phyloP scores from a whole-genome alignment of 441 rosid species.

The Biscutella laevigata region DNA sequence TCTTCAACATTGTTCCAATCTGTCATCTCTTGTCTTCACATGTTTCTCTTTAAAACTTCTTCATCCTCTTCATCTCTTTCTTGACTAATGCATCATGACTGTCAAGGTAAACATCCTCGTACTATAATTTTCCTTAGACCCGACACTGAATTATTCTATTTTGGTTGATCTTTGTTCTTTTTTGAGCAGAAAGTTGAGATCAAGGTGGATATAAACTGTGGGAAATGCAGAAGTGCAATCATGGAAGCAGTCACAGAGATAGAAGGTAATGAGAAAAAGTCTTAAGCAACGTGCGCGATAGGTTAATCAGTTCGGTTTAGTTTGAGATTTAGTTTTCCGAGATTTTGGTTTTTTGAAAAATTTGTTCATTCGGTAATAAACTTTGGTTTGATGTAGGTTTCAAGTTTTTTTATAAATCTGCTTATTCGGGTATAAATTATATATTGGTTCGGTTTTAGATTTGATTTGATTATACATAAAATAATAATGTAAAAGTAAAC shows the following conservation, averaged over 20 bases:
- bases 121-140: not conserved
- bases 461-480: too few relatives aligned
- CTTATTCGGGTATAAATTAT: too few relatives aligned
- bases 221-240: conserved; percentile 22
- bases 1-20: conserved; percentile 19
- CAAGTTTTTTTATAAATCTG: too few relatives aligned
- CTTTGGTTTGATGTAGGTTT: too few relatives aligned
- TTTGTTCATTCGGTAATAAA: too few relatives aligned
- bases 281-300: too few relatives aligned
- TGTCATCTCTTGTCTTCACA: conserved; percentile 21
- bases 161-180: not conserved
- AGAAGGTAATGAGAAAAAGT: conserved; percentile 16
- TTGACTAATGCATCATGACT: conserved; percentile 20
- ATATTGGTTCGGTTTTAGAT: too few relatives aligned
- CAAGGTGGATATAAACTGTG: conserved; percentile 23
- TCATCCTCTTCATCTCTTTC: conserved; percentile 7
- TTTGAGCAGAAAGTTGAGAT: conserved; percentile 22
- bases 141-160: not conserved
- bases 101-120: conserved; percentile 23
- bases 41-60: conserved; percentile 12
- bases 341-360: too few relatives aligned
- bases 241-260: conserved; percentile 26
- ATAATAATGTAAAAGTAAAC: too few relatives aligned
- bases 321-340: too few relatives aligned
- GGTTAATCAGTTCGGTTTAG: too few relatives aligned